phyloP scores from a whole-genome alignment of 108 stramenopile genomes.

The Nitzschia putrida region DNA sequence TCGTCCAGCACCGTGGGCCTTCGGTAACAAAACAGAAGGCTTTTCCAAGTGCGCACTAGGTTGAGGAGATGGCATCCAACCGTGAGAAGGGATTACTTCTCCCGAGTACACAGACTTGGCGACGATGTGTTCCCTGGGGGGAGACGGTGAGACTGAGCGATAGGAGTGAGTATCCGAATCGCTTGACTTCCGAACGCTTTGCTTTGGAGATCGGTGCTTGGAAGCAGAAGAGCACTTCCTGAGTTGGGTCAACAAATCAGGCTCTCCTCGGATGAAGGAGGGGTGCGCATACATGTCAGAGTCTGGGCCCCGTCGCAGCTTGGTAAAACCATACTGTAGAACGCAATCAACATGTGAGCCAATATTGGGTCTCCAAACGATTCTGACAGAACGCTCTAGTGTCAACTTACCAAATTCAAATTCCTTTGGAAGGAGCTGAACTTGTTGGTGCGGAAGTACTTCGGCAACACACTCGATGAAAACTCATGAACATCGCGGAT shows the following conservation, averaged over 20 bases:
- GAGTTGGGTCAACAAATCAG: conserved; percentile 58
- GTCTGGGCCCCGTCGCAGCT: conserved; percentile 76
- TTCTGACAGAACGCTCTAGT: neutral
- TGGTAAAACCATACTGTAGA: conserved; percentile 81
- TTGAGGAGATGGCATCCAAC: neutral
- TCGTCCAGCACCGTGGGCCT: conserved; percentile 26
- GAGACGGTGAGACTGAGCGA: conserved; percentile 19
- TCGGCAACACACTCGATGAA: conserved; percentile 67
- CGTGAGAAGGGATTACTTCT: neutral
- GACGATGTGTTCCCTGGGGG: neutral
- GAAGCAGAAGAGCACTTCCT: conserved; percentile 49
- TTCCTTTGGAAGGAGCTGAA: conserved; percentile 92
- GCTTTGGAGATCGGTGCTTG: conserved; percentile 5
- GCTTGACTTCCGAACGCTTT: neutral
- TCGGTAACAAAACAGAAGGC: conserved; percentile 7
- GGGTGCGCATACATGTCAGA: conserved; percentile 78
- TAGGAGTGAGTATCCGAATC: conserved; percentile 10
- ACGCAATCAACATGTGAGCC: conserved; percentile 1
- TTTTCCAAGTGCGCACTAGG: neutral
- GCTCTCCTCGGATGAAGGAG: conserved; percentile 56
- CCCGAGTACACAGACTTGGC: neutral
- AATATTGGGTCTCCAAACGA: neutral
- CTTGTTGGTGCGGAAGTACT: conserved; percentile 90
- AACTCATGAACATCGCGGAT: conserved; percentile 76
- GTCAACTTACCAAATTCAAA: conserved; percentile 78